Conservation (phyloP, 2,329 filamentous ascomycete species). For the Fusarium chlamydosporum region DNA sequence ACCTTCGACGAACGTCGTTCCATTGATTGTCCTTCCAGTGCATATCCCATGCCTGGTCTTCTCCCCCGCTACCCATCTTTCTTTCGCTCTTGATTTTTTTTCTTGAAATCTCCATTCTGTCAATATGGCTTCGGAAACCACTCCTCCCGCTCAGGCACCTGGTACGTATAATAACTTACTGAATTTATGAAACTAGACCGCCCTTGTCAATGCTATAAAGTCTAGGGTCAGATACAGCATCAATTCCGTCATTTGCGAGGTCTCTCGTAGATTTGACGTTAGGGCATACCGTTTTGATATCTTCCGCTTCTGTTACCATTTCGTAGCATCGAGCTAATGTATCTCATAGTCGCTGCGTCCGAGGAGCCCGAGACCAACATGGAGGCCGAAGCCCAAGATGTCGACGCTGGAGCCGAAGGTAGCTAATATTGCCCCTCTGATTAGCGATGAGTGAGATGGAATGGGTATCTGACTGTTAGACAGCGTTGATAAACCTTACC, state of each 20-base stretch:
- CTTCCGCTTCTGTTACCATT: background rate
- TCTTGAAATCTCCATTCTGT: slow-evolving; percentile 38
- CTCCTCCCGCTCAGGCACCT: slow-evolving; percentile 49
- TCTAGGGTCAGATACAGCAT: slow-evolving; percentile 28
- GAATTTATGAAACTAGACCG: slow-evolving; percentile 38
- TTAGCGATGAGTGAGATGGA: slow-evolving; percentile 14
- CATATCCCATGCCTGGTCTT: slow-evolving; percentile 50
- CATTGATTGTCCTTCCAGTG: slow-evolving; percentile 48
- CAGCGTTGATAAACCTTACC: slow-evolving; percentile 73
- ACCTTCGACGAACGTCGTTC: slow-evolving; percentile 45
- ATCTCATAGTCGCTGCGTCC: slow-evolving; percentile 38
- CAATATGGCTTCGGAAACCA: slow-evolving; percentile 55
- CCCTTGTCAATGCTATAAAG: slow-evolving; percentile 40
- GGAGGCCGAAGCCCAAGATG: slow-evolving; percentile 48
- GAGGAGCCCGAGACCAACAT: slow-evolving; percentile 49
- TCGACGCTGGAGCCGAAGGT: slow-evolving; percentile 56
- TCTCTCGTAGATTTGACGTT: slow-evolving; percentile 19
- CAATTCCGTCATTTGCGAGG: slow-evolving; percentile 19
- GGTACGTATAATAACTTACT: slow-evolving; percentile 46
- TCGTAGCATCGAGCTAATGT: slow-evolving; percentile 24
- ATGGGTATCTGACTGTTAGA: slow-evolving; percentile 35
- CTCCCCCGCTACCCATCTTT: slow-evolving; percentile 33
- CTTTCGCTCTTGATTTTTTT: slow-evolving; percentile 38
- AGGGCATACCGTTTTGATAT: background rate
- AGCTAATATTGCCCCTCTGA: slow-evolving; percentile 24